Evolutionary conservation across 805 yeast species (phyloP).

Genomic region (Barnettozyma botsteinii): DNA sequence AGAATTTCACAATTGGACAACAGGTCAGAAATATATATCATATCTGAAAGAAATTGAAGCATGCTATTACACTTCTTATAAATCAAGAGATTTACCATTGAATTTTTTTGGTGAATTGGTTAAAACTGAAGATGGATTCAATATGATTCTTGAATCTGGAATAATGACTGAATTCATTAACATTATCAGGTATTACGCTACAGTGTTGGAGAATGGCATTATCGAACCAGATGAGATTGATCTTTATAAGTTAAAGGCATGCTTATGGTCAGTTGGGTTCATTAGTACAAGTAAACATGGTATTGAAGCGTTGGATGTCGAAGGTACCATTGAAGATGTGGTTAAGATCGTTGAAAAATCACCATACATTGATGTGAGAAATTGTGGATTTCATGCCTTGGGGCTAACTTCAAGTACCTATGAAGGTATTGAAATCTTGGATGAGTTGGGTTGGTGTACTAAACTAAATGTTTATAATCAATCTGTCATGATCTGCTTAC

Average conservation of each 20-base stretch:
- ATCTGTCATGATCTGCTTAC: constrained; percentile 39
- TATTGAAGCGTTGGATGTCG: constrained; percentile 49
- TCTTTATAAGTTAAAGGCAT: constrained; percentile 53
- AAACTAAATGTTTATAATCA: constrained; percentile 37
- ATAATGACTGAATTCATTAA: constrained; percentile 37
- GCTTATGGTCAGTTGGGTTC: constrained; percentile 83
- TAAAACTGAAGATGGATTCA: constrained; percentile 74
- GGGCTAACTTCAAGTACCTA: constrained; percentile 68
- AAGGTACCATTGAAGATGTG: constrained; percentile 47
- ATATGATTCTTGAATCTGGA: constrained; percentile 47
- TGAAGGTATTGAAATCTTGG: constrained; percentile 81
- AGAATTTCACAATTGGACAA: constrained; percentile 67
- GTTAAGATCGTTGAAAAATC: constrained; percentile 43
- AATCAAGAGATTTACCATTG: constrained; percentile 36
- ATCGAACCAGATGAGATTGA: constrained; percentile 27
- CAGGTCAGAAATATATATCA: constrained; percentile 34
- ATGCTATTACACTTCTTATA: constrained; percentile 24
- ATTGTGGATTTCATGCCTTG: constrained; percentile 70
- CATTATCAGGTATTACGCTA: constrained; percentile 29
- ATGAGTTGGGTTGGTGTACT: constrained; percentile 71
- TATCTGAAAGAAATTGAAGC: constrained; percentile 46
- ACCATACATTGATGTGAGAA: constrained; percentile 55
- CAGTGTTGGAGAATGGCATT: constrained; percentile 19
- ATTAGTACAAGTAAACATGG: constrained; percentile 73
- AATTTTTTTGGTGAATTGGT: constrained; percentile 80